Evolutionary conservation across 768 basidiomycete genomes (phyloP).

Genomic region (Lyophyllum shimeji): DNA sequence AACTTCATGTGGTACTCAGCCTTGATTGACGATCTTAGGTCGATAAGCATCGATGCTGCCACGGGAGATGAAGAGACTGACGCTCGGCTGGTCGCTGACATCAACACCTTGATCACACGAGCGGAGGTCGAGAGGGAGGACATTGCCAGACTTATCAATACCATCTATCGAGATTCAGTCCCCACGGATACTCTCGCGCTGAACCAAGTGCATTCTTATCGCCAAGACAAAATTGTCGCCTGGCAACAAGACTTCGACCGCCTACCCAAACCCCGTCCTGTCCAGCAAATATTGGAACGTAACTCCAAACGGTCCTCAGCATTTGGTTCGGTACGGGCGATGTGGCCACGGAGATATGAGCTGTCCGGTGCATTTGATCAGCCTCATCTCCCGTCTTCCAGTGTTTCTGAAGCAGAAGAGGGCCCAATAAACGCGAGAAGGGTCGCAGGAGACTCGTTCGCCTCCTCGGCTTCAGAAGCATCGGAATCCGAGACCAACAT

Average conservation of each 20-base stretch:
- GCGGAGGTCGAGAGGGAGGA: constrained; percentile 78
- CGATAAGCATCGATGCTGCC: constrained; percentile 77
- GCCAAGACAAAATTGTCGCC: constrained; percentile 94
- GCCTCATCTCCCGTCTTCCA: constrained; percentile 58
- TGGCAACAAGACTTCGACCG: constrained; percentile 94
- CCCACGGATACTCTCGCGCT: constrained; percentile 86
- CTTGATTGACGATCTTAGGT: constrained; percentile 71
- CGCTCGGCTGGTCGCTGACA: constrained; percentile 56
- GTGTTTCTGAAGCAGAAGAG: constrained; percentile 76
- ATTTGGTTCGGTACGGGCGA: constrained; percentile 68
- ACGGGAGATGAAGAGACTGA: constrained; percentile 76
- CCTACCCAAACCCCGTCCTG: constrained; percentile 69
- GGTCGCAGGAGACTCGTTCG: constrained; percentile 52
- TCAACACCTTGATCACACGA: constrained; percentile 64
- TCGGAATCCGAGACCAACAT: constrained; percentile 58
- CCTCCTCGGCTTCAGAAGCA: constrained; percentile 71
- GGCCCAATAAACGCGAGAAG: constrained; percentile 44
- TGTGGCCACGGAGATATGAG: constrained; percentile 68
- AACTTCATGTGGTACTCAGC: constrained; percentile 76
- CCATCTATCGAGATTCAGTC: constrained; percentile 76
- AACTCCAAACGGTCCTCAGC: constrained; percentile 56
- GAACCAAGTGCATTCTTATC: constrained; percentile 79
- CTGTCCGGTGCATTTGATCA: constrained; percentile 53
- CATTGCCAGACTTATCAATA: constrained; percentile 69
- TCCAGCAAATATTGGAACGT: constrained; percentile 44